Evolutionary conservation across 176 grass and related monocot species (phyloP), one percentile per base, ranked within the genome.

Genomic region (Carex cristatella): DNA sequence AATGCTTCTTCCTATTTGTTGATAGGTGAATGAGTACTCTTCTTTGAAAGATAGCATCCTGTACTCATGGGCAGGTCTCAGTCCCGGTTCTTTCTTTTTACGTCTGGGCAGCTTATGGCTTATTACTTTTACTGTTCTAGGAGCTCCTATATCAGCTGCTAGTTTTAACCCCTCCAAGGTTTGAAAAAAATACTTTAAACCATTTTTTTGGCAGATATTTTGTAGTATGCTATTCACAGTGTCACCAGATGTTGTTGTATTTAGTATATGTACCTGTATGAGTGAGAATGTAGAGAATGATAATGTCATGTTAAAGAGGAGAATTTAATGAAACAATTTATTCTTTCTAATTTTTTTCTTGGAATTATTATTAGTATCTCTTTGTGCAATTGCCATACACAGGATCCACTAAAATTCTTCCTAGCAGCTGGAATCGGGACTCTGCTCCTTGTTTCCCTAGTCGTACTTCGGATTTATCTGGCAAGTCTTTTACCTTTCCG

Each of bases 1-100:
- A 38, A n/a, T 71, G 38, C 19, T 55, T 55, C 10, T 77, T 77
- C 49, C 40, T 84, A n/a, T 48, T 44, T 68, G 9, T 60, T 56
- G 18, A 86, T 55, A 98, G 95, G 95, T 98, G 48, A 98, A 98
- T 37, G 95, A 98, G 86, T 98, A 98, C 54, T 93, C 92, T 40
- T 89, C 91, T 63, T 86, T 98, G 86, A 98, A 94, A 81, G 89
- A 91, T 51, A 85, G 93, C 61, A 85, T 16, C 14, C 83, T 98
- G 37, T 98, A 98, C 83, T 93, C 95, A 72, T 98, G 95, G 95
- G 95, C 93, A 7, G 95, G 91, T 65, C 80, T 98, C 68, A 93
- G 84, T 38, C 93, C 91, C 0, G 85, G 88, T 4, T 91, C 89
- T 13, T 92, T 98, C 87, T 94, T 98, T 63, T 35, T 94, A 44